Evolutionary conservation across 2,329 filamentous ascomycete genomes (phyloP).

Genomic region (Aspergillus novoparasiticus): DNA sequence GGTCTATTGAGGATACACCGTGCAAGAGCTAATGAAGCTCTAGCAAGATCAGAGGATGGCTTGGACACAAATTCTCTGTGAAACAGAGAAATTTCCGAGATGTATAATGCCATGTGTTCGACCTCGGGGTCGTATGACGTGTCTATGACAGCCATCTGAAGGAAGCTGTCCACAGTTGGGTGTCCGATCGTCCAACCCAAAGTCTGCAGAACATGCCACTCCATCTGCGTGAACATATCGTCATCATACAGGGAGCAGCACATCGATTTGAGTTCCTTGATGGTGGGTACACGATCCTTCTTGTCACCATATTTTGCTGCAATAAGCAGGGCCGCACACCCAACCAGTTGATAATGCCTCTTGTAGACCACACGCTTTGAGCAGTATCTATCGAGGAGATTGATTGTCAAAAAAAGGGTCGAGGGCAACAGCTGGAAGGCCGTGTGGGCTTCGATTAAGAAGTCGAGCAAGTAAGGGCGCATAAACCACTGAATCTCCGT

Average conservation of each 20-base stretch:
- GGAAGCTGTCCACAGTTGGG: constrained; percentile 91
- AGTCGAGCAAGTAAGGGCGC: constrained; percentile 96
- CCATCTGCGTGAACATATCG: constrained; percentile 99
- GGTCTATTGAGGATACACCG: constrained; percentile 81
- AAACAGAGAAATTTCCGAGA: constrained; percentile 92
- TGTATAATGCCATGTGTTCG: constrained; percentile 91
- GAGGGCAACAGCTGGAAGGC: constrained; percentile 93
- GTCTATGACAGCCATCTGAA: constrained; percentile 82
- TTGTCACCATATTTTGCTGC: constrained; percentile 98
- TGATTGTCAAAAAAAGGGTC: constrained; percentile 93
- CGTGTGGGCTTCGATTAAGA: constrained; percentile 93
- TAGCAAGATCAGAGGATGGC: constrained; percentile 85
- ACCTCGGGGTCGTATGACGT: constrained; percentile 76
- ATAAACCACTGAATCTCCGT: constrained; percentile 99
- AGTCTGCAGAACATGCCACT: constrained; percentile 98
- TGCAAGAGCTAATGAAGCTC: constrained; percentile 81
- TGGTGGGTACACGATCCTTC: constrained; percentile 97
- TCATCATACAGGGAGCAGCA: constrained; percentile 98
- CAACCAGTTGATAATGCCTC: constrained; percentile 96
- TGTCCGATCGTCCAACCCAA: constrained; percentile 95
- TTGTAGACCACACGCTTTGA: constrained; percentile 98
- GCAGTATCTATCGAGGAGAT: constrained; percentile 96
- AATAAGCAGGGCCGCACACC: constrained; percentile 92
- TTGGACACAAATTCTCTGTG: constrained; percentile 96
- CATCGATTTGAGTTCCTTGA: constrained; percentile 97